phyloP scores from a whole-genome alignment of 2,329 filamentous ascomycete genomes.

The Aureobasidium sp. region DNA sequence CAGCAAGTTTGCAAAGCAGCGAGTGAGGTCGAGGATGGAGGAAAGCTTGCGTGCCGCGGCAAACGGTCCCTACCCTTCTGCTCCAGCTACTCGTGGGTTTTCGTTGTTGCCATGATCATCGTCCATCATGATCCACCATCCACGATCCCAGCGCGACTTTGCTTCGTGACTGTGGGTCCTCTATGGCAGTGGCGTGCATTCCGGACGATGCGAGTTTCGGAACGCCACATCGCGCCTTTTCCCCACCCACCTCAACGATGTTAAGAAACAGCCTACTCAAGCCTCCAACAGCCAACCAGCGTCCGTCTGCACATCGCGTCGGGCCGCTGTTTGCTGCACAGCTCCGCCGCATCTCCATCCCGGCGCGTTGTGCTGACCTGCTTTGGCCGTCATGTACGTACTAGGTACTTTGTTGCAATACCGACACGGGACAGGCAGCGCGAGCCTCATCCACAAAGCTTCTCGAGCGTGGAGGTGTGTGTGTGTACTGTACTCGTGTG shows the following conservation, averaged over 20 bases:
- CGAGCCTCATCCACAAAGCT: conserved; percentile 7
- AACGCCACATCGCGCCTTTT: conserved; percentile 11
- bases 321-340: conserved; percentile 11
- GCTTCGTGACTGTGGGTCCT: conserved; percentile 9
- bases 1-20: neutral
- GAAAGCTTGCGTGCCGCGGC: conserved; percentile 9
- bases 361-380: conserved; percentile 10
- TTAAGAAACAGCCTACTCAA: neutral
- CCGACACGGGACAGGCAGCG: neutral
- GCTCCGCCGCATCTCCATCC: conserved; percentile 7
- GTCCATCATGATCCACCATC: conserved; percentile 5
- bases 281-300: conserved; percentile 6
- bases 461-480: neutral
- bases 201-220: conserved; percentile 10
- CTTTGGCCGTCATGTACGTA: conserved; percentile 5
- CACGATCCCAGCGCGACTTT: conserved; percentile 12
- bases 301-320: conserved; percentile 10
- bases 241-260: conserved; percentile 12
- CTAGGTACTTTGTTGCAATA: conserved; percentile 6
- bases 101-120: neutral
- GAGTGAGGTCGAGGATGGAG: neutral
- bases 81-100: neutral
- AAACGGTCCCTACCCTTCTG: neutral
- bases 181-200: conserved; percentile 6
- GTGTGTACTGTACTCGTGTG: neutral